These are phyloP conservation scores for Nyctanthes arbortristis DNA, from an alignment of 257 asterid genomes.

Conservation along the genomic window DNA sequence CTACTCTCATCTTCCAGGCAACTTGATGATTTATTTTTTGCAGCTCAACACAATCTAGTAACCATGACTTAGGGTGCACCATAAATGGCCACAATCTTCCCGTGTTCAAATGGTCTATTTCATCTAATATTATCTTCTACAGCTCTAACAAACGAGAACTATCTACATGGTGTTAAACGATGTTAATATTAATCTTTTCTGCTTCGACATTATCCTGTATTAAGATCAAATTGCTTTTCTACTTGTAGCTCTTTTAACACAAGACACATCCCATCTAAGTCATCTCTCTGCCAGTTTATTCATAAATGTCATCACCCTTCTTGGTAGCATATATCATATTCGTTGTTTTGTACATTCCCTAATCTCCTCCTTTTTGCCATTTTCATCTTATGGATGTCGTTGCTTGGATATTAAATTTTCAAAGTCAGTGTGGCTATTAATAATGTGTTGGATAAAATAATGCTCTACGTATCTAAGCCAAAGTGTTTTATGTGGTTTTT, in stretches of 20 bases:
- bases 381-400: neutral
- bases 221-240: neutral
- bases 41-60: too few species aligned
- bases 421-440: neutral
- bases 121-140: neutral
- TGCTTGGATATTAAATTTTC: neutral
- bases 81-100: too few species aligned
- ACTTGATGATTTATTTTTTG: too few species aligned
- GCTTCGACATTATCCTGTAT: neutral
- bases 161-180: neutral
- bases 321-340: neutral
- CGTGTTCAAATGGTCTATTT: too few species aligned
- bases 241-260: neutral
- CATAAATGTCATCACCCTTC: neutral
- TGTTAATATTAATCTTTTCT: neutral
- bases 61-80: too few species aligned
- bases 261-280: neutral
- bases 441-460: neutral
- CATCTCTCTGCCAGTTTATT: neutral
- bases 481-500: conserved; percentile 1
- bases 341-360: neutral
- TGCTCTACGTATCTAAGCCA: neutral
- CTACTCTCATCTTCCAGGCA: neutral
- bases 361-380: neutral
- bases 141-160: neutral